Conservation (phyloP, 2,329 filamentous ascomycete species). For the Fusarium algeriense region DNA sequence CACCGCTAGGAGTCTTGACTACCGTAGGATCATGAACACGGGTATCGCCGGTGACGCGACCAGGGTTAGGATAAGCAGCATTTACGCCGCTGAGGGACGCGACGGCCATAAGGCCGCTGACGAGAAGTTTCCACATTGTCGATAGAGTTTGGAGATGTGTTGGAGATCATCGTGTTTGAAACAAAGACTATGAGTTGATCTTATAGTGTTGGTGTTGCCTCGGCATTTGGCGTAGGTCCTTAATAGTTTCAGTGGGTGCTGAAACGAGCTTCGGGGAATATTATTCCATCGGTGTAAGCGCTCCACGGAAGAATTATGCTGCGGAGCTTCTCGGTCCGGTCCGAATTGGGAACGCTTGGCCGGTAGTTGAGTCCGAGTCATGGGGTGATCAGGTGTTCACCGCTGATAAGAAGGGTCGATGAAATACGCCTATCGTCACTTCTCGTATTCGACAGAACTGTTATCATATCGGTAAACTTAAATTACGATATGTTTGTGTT, state of each 20-base stretch:
- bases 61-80: slow-evolving; percentile 34
- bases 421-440: background rate
- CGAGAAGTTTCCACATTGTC: slow-evolving; percentile 35
- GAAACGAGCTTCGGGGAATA: slow-evolving; percentile 1
- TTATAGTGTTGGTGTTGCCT: slow-evolving; percentile 5
- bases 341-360: slow-evolving; percentile 5
- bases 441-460: background rate
- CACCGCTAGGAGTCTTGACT: slow-evolving; percentile 47
- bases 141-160: background rate
- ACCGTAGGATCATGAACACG: slow-evolving; percentile 49
- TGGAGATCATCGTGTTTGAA: background rate
- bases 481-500: background rate
- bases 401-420: background rate
- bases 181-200: background rate
- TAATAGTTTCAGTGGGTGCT: slow-evolving; percentile 29
- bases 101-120: slow-evolving; percentile 42
- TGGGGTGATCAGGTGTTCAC: background rate
- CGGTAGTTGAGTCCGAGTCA: background rate
- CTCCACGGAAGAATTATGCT: slow-evolving; percentile 31
- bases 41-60: slow-evolving; percentile 44
- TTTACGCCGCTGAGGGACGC: slow-evolving; percentile 20
- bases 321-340: slow-evolving; percentile 18
- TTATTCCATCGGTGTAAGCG: slow-evolving; percentile 17
- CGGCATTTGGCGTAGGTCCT: slow-evolving; percentile 6
- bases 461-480: background rate